Evolutionary conservation across 306 rosid species (phyloP), one percentile per base, ranked within the genome.

Genomic region (Ormosia semicastrata): DNA sequence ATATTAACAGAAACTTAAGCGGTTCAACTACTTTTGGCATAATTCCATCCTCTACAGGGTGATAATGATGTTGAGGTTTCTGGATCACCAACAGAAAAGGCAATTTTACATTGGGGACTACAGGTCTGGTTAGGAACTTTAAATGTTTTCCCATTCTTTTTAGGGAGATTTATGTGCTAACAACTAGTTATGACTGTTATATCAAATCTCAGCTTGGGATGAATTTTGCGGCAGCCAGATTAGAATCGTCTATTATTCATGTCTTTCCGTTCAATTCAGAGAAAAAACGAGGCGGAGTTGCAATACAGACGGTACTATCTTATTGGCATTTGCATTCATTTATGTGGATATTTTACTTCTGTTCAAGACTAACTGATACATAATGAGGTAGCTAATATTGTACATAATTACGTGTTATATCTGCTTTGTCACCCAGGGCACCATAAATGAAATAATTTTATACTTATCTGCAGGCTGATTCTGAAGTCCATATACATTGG

Each of bases 21-120:
- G 32, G 11, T 59, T 49, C 56, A 58, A 47, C 64, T 50, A 41
- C 71, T 18, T 40, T 66, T 49, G 11, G 30, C 71, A 75, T 75
- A 46, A 41, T 47, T 83, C n/a, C 18, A 41, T 71, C 17, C 39
- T 75, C 47, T 75, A 77, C 73, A 93, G 99, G 86, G 86, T 41
- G 89, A 84, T 41, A 87, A 77, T 77, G 92, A 89, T 46, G 49
- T 79, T 3, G 99, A 93, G 91, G 90, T 96, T 80, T 88, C 97
- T 77, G 98, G 99, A 63, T 96, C 99, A 73, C 99, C 99, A 33
- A 96, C 97, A 14, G 99, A 96, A 81, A 96, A 93, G 81, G 99
- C 99, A 64, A 92, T 96, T 86, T 88, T 96, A 74, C 78, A 76
- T 3, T 96, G 94, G 97, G 99, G 84, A 41, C 10, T 93, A 12